Evolutionary conservation across 331 rosid species (phyloP), one percentile per base, ranked within the genome.

Genomic region (Cydonia oblonga): DNA sequence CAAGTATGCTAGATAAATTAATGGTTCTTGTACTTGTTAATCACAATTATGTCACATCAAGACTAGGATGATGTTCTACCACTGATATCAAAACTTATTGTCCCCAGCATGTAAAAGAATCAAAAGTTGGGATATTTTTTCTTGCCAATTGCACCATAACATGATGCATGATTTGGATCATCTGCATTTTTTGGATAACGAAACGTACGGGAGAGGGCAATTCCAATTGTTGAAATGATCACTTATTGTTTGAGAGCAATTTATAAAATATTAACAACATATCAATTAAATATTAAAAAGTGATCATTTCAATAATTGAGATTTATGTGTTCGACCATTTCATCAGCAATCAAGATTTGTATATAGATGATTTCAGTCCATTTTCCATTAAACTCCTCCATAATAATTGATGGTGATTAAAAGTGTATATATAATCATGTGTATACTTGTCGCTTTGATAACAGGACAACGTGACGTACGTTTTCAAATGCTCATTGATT

Each of bases 391-490:
- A 22, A 56, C 18, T 52, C 24, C 24, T 22, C 62, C 29, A 56
- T 24, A 11, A 6, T 11, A 24, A 2, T 56, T 6, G 68, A 30
- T 19, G 67, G 56, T 78, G 83, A 74, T 72, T 33, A 59, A 40
- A 51, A 53, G 64, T 62, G 64, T 62, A 53, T 53, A 69, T 62
- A 52, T 46, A 42, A 70, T 56, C 74, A 30, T 77, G 30, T 23
- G 26, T 70, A 59, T 69, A 64, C 35, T 53, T 46, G 70, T 25
- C 73, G 71, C 80, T 74, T 75, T 72, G 8, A 15, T 33, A 19
- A 16, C 70, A 74, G 44, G 70, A 73, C 64, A 80, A 76, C 63
- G 61, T 74, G 78, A 76, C 25, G 69, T 66, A 76, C n/a, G 51
- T 19, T 57, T 51, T 78, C 53, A 65, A 81, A 33, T 57, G 59